Evolutionary conservation across 2,329 filamentous ascomycete genomes (phyloP).

Genomic region (Pezicula carpinea): DNA sequence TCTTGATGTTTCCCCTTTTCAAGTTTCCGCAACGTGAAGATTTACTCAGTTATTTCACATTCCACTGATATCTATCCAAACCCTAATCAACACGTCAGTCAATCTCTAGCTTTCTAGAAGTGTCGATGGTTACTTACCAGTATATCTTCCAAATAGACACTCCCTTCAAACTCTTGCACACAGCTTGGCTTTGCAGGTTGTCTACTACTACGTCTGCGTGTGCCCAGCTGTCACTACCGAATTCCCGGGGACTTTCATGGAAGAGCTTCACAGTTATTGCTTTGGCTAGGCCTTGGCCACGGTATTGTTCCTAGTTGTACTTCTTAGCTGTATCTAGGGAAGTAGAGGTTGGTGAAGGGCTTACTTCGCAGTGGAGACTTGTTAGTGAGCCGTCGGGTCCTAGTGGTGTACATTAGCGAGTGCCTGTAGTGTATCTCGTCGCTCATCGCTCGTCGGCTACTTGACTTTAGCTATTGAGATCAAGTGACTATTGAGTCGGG

Average conservation of each 20-base stretch:
- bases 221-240: constrained; percentile 46
- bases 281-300: constrained; percentile 60
- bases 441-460: no score
- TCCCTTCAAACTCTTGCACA: constrained; percentile 51
- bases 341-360: not conserved
- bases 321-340: not conserved
- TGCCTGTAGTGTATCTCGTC: no score
- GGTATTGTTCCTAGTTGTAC: constrained; percentile 41
- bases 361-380: constrained; percentile 54
- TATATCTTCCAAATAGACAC: constrained; percentile 47
- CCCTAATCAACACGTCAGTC: no score
- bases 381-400: constrained; percentile 58
- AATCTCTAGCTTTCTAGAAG: no score
- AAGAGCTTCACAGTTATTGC: constrained; percentile 55
- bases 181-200: constrained; percentile 55
- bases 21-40: not conserved
- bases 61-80: not conserved
- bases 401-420: constrained; percentile 16
- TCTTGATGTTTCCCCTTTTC: no score
- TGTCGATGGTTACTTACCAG: constrained; percentile 44
- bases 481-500: no score
- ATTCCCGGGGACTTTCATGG: constrained; percentile 40
- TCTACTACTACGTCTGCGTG: constrained; percentile 60
- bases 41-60: not conserved
- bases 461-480: no score